These are phyloP conservation scores for Vitis rupestris DNA, from an alignment of 164 flowering plant genomes.

Conservation along the genomic window DNA sequence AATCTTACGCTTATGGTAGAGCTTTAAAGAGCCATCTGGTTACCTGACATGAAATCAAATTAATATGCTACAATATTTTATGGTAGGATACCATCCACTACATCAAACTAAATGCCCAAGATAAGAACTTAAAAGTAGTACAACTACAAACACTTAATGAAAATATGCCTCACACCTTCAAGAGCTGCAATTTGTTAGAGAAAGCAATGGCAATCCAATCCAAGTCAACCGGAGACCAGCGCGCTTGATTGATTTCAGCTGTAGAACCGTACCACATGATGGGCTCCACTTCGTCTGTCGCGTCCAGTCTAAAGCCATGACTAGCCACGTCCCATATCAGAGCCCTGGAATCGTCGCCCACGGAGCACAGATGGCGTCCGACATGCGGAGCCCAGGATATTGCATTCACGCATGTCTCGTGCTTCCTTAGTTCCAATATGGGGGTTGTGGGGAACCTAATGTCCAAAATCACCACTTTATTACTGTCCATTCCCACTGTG, in stretches of 20 bases:
- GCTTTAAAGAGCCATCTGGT: no score
- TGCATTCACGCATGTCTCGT: conserved; percentile 30
- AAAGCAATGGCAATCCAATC: conserved; percentile 39
- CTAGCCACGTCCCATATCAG: conserved; percentile 35
- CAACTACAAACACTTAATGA: no score
- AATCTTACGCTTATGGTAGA: no score
- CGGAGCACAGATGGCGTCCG: conserved; percentile 34
- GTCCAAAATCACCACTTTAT: conserved; percentile 36
- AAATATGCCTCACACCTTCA: conserved; percentile 19
- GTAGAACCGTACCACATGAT: conserved; percentile 27
- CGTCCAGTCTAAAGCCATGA: neutral
- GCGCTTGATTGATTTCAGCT: conserved; percentile 36
- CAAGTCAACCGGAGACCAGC: conserved; percentile 32
- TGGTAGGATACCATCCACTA: no score
- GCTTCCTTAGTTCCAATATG: conserved; percentile 31
- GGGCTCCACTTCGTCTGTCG: conserved; percentile 20
- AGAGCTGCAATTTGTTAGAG: conserved; percentile 30
- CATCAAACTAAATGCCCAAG: no score
- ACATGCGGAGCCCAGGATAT: conserved; percentile 30
- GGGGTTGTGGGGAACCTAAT: conserved; percentile 37
- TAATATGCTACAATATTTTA: no score
- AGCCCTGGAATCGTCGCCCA: conserved; percentile 36
- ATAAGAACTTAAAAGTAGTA: no score
- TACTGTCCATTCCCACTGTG: conserved; percentile 35
- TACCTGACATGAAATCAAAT: no score